Evolutionary conservation across 2,329 filamentous ascomycete genomes (phyloP).

Genomic region (Fonsecaea pedrosoi): DNA sequence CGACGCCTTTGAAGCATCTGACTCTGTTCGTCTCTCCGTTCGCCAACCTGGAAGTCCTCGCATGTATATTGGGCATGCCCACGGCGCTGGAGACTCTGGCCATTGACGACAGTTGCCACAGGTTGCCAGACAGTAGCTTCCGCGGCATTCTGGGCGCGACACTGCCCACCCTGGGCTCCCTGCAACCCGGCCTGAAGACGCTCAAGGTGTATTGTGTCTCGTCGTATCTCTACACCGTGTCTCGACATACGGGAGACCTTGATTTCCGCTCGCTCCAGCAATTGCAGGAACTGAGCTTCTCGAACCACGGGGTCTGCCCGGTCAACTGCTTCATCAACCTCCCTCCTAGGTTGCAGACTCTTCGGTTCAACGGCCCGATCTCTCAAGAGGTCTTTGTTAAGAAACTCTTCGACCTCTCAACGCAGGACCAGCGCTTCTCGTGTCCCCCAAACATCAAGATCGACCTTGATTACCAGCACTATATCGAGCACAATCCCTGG

Average conservation of each 20-base stretch:
- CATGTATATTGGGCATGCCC: background rate
- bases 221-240: too few species aligned
- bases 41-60: too few species aligned
- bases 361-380: background rate
- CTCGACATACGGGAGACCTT: background rate
- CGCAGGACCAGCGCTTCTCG: too few species aligned
- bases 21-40: too few species aligned
- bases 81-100: background rate
- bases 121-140: background rate
- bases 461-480: too few species aligned
- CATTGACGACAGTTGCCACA: background rate
- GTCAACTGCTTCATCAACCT: background rate
- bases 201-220: background rate
- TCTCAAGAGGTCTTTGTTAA: too few species aligned
- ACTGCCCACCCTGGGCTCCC: background rate
- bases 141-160: background rate
- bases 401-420: too few species aligned
- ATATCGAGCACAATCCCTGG: too few species aligned
- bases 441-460: too few species aligned
- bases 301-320: background rate
- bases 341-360: background rate
- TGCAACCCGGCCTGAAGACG: background rate
- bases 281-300: background rate
- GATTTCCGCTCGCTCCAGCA: background rate
- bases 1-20: too few species aligned